Conservation (phyloP, 169 alveolate species). For the Babesia ovata region DNA sequence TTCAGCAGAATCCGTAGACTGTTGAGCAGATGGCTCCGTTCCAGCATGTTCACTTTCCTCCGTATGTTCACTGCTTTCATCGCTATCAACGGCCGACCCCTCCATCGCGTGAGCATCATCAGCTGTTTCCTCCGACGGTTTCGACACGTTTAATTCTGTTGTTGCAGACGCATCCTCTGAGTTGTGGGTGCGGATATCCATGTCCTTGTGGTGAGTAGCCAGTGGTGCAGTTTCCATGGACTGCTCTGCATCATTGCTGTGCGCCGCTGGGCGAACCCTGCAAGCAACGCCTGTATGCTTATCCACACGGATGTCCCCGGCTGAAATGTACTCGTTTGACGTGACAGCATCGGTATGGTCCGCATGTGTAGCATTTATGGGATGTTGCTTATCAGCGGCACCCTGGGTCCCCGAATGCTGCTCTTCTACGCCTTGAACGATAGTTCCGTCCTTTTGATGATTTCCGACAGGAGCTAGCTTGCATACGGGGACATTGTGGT, state of each 20-base stretch:
- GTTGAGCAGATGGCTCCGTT: no score
- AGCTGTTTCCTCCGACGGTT: background rate
- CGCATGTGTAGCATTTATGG: no score
- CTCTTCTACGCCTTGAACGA: background rate
- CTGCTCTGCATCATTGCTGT: background rate
- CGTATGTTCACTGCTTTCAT: background rate
- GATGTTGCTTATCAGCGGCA: background rate
- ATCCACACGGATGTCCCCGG: no score
- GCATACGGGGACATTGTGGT: background rate
- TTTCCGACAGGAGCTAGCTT: background rate
- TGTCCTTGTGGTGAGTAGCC: background rate
- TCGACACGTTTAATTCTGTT: background rate
- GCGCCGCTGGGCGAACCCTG: no score
- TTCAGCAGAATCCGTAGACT: no score
- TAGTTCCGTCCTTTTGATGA: background rate
- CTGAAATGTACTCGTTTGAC: background rate
- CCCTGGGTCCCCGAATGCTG: background rate
- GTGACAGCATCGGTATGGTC: no score
- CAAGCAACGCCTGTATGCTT: no score
- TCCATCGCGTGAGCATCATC: background rate
- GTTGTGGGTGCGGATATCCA: constrained; percentile 8
- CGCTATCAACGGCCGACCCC: background rate
- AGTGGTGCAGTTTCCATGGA: constrained; percentile 9
- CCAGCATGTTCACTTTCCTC: background rate
- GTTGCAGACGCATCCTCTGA: background rate